Evolutionary conservation across 306 rosid genomes (phyloP).

Genomic region (Clitoria ternatea): DNA sequence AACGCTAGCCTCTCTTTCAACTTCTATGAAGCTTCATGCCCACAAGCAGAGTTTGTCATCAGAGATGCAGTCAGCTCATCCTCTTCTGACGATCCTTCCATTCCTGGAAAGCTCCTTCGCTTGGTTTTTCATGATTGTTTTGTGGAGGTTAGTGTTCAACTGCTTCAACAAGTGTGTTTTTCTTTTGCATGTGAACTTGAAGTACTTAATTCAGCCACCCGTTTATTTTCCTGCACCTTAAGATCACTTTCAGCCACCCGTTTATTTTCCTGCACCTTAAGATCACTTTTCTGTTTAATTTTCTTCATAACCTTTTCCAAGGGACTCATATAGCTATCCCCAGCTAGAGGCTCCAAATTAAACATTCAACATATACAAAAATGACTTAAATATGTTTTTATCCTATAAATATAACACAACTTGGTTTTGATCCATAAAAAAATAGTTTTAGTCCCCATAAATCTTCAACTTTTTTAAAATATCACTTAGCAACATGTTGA

Average conservation of each 20-base stretch:
- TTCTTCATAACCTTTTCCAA: not conserved
- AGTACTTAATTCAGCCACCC: not conserved
- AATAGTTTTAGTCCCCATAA: too few relatives aligned
- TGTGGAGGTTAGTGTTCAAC: slow-evolving; percentile 60
- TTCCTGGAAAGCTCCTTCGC: slow-evolving; percentile 94
- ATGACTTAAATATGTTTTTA: too few relatives aligned
- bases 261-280: not conserved
- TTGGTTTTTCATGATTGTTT: slow-evolving; percentile 91
- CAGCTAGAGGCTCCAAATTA: not conserved
- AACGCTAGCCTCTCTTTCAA: slow-evolving; percentile 52
- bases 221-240: not conserved
- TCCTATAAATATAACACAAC: too few relatives aligned
- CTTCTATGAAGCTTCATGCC: slow-evolving; percentile 75
- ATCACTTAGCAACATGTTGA: too few relatives aligned
- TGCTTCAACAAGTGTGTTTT: not conserved
- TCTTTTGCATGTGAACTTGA: not conserved
- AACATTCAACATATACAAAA: not conserved
- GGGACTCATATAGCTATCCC: too few relatives aligned
- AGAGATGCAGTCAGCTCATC: slow-evolving; percentile 59
- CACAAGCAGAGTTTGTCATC: slow-evolving; percentile 65
- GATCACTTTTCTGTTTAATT: not conserved
- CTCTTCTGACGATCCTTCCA: slow-evolving; percentile 60
- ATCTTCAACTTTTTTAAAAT: too few relatives aligned
- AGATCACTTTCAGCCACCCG: not conserved
- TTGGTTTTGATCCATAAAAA: too few relatives aligned